These are phyloP conservation scores for Opeltia flavorubescens DNA, from an alignment of 495 filamentous ascomycete genomes.

Conservation along the genomic window DNA sequence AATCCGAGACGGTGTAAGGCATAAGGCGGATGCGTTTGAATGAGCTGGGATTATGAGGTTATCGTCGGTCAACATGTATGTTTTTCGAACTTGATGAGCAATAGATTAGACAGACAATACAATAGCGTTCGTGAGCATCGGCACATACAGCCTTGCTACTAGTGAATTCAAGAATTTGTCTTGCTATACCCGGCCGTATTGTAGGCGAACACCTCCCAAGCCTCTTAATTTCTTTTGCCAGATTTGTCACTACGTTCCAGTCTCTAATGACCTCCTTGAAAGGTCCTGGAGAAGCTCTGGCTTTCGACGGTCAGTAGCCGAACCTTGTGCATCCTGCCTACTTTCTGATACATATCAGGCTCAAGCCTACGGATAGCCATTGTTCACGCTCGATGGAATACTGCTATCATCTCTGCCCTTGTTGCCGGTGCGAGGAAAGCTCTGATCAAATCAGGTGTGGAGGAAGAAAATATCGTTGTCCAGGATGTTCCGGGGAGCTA, in stretches of 20 bases:
- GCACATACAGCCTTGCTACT: no score
- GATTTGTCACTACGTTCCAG: neutral
- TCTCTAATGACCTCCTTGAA: conserved; percentile 30
- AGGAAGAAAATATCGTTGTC: conserved; percentile 71
- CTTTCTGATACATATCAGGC: conserved; percentile 35
- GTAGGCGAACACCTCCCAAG: neutral
- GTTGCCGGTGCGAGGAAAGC: conserved; percentile 55
- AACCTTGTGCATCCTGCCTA: neutral
- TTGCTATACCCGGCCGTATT: no score
- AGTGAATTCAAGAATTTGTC: no score
- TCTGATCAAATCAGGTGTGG: conserved; percentile 58
- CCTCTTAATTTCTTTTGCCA: neutral
- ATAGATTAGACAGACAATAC: no score
- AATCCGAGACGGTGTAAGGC: neutral
- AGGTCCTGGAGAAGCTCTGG: conserved; percentile 42
- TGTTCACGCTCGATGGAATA: conserved; percentile 93
- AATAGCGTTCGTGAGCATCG: no score
- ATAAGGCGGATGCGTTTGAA: no score
- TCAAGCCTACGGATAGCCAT: conserved; percentile 80
- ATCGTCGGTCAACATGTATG: no score
- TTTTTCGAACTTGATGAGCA: no score
- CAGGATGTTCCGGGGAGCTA: conserved; percentile 88
- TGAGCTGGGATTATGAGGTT: no score
- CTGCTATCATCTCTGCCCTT: conserved; percentile 58
- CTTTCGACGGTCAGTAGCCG: conserved; percentile 28